Evolutionary conservation across 2,329 filamentous ascomycete genomes (phyloP).

Genomic region (Penicillium oxalicum): DNA sequence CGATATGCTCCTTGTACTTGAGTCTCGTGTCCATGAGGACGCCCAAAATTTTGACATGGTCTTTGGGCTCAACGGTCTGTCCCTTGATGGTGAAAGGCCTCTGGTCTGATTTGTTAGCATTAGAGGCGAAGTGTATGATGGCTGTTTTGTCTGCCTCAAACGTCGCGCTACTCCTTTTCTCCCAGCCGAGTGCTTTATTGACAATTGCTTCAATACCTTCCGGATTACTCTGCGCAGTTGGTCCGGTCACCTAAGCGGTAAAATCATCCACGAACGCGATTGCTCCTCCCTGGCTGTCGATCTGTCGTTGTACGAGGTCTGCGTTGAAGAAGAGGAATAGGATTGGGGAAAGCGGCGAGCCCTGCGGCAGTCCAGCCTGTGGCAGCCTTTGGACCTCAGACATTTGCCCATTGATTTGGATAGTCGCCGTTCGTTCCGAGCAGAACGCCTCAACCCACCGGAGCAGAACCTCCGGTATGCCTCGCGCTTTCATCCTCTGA

Average conservation of each 20-base stretch:
- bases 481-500: slow-evolving; percentile 27
- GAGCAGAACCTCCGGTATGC: slow-evolving; percentile 20
- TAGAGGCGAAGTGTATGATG: slow-evolving; percentile 31
- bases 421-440: slow-evolving; percentile 16
- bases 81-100: slow-evolving; percentile 17
- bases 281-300: slow-evolving; percentile 23
- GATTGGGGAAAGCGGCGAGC: slow-evolving; percentile 32
- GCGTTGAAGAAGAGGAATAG: slow-evolving; percentile 35
- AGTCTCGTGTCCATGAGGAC: slow-evolving; percentile 24
- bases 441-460: slow-evolving; percentile 27
- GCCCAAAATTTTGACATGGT: slow-evolving; percentile 18
- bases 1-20: slow-evolving; percentile 21
- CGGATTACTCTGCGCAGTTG: slow-evolving; percentile 9
- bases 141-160: slow-evolving; percentile 32
- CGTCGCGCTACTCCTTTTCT: slow-evolving; percentile 25
- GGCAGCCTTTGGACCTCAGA: slow-evolving; percentile 12
- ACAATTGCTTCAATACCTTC: slow-evolving; percentile 12
- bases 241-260: slow-evolving; percentile 9
- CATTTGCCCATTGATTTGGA: slow-evolving; percentile 4
- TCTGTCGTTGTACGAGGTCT: slow-evolving; percentile 30
- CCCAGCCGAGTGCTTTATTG: slow-evolving; percentile 20
- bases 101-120: slow-evolving; percentile 15
- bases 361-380: slow-evolving; percentile 17
- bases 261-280: slow-evolving; percentile 16
- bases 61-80: slow-evolving; percentile 13